phyloP scores from a whole-genome alignment of 192 early-diverging fungal genomes.

The Mortierella antarctica region DNA sequence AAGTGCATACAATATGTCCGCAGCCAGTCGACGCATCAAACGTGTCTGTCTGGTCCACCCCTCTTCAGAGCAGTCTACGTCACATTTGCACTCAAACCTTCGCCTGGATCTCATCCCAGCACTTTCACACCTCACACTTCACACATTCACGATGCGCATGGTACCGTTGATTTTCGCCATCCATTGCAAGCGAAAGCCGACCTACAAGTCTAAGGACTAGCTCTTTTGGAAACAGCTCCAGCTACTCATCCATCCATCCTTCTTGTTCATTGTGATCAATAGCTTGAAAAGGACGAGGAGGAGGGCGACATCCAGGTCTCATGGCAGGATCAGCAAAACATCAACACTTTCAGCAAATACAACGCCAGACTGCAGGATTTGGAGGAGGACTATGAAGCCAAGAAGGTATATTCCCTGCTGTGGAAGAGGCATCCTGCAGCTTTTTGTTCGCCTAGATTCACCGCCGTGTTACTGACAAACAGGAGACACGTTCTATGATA shows the following conservation, averaged over 20 bases:
- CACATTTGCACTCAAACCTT: background rate
- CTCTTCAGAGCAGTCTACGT: background rate
- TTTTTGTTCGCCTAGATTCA: background rate
- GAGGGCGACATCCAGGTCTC: slow-evolving; percentile 91
- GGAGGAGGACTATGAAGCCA: slow-evolving; percentile 81
- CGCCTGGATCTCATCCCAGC: background rate
- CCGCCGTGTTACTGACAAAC: background rate
- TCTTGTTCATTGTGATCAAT: background rate
- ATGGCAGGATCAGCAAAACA: slow-evolving; percentile 98
- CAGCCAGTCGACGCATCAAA: background rate
- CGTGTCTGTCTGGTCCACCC: background rate
- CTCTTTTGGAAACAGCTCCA: too few relatives aligned
- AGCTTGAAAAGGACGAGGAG: slow-evolving; percentile 69
- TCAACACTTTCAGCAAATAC: slow-evolving; percentile 93
- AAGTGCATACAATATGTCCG: too few relatives aligned
- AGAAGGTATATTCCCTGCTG: slow-evolving; percentile 69
- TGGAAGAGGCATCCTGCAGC: background rate
- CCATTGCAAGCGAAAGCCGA: too few relatives aligned
- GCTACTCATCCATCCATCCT: background rate
- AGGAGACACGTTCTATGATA: slow-evolving; percentile 10
- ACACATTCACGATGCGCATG: slow-evolving; percentile 27
- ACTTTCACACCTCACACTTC: background rate
- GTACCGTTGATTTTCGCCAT: background rate
- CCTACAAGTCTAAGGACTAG: too few relatives aligned
- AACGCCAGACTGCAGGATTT: slow-evolving; percentile 81